Percentiles rank a stretch among this genome's conserved stretches.
Conservation (phyloP, 192 early-diverging fungal genomes). For the Backusella morwellensis region DNA sequence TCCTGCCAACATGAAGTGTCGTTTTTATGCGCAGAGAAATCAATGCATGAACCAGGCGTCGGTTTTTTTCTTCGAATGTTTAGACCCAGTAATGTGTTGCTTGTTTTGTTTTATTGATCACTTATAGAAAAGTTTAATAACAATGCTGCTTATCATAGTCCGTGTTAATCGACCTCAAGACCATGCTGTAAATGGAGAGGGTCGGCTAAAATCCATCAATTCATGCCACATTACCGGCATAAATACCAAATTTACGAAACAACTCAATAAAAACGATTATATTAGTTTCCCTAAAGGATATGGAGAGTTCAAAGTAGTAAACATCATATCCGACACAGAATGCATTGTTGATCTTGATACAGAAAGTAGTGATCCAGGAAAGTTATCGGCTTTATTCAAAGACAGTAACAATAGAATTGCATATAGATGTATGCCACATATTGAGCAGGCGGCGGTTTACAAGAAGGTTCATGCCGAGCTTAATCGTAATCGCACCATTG, state of each 20-base stretch:
- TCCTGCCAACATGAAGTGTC: constrained; percentile 75
- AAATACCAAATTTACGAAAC: constrained; percentile 65
- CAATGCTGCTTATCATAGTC: constrained; percentile 46
- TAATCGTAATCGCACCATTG: constrained; percentile 70
- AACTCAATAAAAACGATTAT: constrained; percentile 61
- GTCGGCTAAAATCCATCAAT: constrained; percentile 64
- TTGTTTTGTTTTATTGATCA: background rate
- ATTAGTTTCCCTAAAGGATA: constrained; percentile 63
- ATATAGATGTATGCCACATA: constrained; percentile 74
- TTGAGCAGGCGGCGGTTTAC: constrained; percentile 91
- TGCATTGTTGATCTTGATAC: constrained; percentile 72
- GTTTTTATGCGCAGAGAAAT: constrained; percentile 81
- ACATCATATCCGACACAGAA: constrained; percentile 85
- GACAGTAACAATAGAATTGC: constrained; percentile 51
- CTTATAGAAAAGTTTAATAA: background rate
- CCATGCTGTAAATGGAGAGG: constrained; percentile 66
- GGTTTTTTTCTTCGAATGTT: constrained; percentile 75
- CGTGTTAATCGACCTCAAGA: constrained; percentile 94
- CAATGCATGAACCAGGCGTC: constrained; percentile 82
- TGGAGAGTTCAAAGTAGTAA: constrained; percentile 64
- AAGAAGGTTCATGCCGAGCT: constrained; percentile 75
- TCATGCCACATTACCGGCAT: constrained; percentile 68
- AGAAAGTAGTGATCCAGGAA: constrained; percentile 59
- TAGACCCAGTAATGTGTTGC: constrained; percentile 63
- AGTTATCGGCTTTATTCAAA: constrained; percentile 44